Evolutionary conservation across 257 asterid species (phyloP).

Genomic region (Solanum peruvianum): DNA sequence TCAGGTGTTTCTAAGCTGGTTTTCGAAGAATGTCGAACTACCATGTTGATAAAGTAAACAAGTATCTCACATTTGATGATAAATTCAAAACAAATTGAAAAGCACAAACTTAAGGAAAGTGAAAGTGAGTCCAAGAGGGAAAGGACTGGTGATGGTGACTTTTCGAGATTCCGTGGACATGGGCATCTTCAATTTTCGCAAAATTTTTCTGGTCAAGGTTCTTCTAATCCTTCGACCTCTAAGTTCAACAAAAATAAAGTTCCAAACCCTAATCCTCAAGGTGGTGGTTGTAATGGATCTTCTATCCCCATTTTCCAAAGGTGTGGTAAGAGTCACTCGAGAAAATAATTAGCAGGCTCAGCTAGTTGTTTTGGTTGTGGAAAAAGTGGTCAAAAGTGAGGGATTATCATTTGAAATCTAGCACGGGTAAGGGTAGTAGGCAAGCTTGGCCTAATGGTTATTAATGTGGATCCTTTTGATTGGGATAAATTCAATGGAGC

Average conservation of each 20-base stretch:
- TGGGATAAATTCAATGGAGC: not conserved
- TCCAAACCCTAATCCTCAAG: not conserved
- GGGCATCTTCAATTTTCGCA: not conserved
- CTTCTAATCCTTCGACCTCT: not conserved
- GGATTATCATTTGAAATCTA: too few relatives aligned
- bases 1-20: not conserved
- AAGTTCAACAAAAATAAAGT: too few relatives aligned
- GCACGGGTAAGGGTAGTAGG: not conserved
- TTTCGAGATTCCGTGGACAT: not conserved
- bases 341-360: not conserved
- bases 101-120: not conserved
- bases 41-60: not conserved
- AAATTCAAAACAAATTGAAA: not conserved
- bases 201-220: not conserved
- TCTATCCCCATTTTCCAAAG: too few relatives aligned
- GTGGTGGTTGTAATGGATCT: not conserved
- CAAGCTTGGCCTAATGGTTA: not conserved
- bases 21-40: not conserved
- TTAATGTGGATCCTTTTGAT: not conserved
- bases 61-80: not conserved
- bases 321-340: rapidly evolving
- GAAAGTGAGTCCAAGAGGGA: not conserved
- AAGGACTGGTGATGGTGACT: not conserved
- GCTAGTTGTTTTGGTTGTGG: not conserved
- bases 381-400: not conserved